Percentiles rank a stretch among this genome's conserved stretches.
Conservation (phyloP, 805 yeast species). For the Candida manassasensis region DNA sequence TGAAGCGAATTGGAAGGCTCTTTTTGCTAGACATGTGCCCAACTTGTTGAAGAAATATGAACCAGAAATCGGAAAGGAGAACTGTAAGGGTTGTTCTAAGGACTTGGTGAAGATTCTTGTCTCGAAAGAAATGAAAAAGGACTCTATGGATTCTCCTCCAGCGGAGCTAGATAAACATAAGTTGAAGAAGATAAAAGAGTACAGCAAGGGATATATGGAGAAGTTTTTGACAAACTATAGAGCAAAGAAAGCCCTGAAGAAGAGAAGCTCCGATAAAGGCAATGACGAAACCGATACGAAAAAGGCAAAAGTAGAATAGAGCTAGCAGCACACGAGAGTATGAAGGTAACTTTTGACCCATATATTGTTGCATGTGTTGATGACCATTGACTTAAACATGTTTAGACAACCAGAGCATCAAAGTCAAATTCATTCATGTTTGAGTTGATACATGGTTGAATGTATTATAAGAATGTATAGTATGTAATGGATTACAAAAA, state of each 20-base stretch:
- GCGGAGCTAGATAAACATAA: conserved; percentile 58
- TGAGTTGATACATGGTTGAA: no score
- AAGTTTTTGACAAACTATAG: conserved; percentile 51
- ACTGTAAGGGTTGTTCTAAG: conserved; percentile 69
- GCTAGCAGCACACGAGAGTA: no score
- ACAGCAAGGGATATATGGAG: conserved; percentile 60
- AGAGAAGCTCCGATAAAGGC: conserved; percentile 8
- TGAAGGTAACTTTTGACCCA: no score
- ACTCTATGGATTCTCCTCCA: conserved; percentile 43
- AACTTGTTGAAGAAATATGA: conserved; percentile 68
- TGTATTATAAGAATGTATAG: no score
- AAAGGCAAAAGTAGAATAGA: conserved; percentile 2
- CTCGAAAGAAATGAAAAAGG: conserved; percentile 60
- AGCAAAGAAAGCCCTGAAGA: conserved; percentile 27
- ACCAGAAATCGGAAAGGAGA: conserved; percentile 63
- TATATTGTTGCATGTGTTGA: no score
- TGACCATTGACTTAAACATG: no score
- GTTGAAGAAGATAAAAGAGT: conserved; percentile 62
- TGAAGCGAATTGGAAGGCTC: conserved; percentile 37
- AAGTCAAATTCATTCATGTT: no score
- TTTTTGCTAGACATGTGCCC: conserved; percentile 75
- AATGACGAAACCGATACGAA: conserved; percentile 4
- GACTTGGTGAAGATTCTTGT: conserved; percentile 69
- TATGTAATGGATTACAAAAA: no score
- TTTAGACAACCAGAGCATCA: no score